Base-by-base conservation (phyloP, 352 stramenopile genomes). In the Globisporangium polare region DNA sequence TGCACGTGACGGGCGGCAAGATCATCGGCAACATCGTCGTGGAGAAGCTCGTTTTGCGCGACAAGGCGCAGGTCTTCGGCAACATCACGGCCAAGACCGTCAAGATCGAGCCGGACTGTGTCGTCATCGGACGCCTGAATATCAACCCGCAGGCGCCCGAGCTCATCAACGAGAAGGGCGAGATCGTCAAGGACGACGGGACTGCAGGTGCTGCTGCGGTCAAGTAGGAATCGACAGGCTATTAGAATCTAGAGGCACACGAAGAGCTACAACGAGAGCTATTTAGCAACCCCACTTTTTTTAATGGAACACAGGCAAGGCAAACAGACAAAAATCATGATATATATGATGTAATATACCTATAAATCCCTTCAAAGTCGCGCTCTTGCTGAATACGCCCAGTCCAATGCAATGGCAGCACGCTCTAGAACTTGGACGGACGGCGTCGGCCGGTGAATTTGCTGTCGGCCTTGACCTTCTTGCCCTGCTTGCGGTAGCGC, bases 381-480 rank as follows among this genome's bases (percentile, higher is more conserved):
- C 8, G 6, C 53, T 49, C 9, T n/a, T 26, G 20, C 42, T 10
- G 31, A 5, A 12, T 9, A 42, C 18, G 3, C 10, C 29, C n/a
- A 53, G 24, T 24, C 18, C 29, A 42, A 29, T 13, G 50, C 17
- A 3, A 12, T 15, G 15, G 12, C 20, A 13, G 12, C 17, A 26
- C n/a, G 5, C 26, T 22, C 80, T 98, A 99, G 73, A 99, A 99
- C 69, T 95, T 95, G 57, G 77, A 86, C 43, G 94, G 93, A 67
- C 98, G 88, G 74, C 97, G 97, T 72, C 98, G 79, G 13, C 93
- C 98, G 18, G 97, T 99, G 75, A 98, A 99, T 72, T 99, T 99
- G 60, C 92, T 98, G 83, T 99, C 97, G 31, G 78, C 76, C 73
- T 97, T 96, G 60, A 98, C 95, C 53, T 98, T 92, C 75, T 99